A percentile compares a stretch with the other conserved stretches of the same genome.
Evolutionary conservation across 2,329 filamentous ascomycete species (phyloP).

Genomic region (Sarocladium strictum): DNA sequence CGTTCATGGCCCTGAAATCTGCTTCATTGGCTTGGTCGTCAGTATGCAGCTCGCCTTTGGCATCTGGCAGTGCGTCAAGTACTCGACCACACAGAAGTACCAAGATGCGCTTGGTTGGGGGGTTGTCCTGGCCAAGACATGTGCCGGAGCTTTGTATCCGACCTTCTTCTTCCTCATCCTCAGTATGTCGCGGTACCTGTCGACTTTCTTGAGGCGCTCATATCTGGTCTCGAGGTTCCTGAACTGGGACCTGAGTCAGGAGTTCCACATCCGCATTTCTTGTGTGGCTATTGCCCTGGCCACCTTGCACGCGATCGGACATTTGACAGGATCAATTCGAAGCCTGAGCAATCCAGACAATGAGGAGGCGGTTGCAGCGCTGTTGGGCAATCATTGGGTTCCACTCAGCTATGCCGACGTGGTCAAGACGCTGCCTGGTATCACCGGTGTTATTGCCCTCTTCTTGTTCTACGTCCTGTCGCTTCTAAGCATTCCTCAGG

Average conservation of each 20-base stretch:
- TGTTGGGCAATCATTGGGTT: slow-evolving; percentile 37
- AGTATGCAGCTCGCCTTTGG: slow-evolving; percentile 43
- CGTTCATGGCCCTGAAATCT: slow-evolving; percentile 45
- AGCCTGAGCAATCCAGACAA: slow-evolving; percentile 39
- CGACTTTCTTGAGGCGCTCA: slow-evolving; percentile 45
- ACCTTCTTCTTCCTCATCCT: slow-evolving; percentile 53
- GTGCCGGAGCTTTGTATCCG: slow-evolving; percentile 48
- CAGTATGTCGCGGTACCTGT: slow-evolving; percentile 52
- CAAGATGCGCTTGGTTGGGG: slow-evolving; percentile 49
- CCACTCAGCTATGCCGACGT: slow-evolving; percentile 40
- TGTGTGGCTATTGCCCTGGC: slow-evolving; percentile 43
- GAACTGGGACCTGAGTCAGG: slow-evolving; percentile 50
- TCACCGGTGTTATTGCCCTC: slow-evolving; percentile 42
- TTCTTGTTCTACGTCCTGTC: slow-evolving; percentile 44
- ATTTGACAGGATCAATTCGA: slow-evolving; percentile 46
- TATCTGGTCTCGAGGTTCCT: slow-evolving; percentile 47
- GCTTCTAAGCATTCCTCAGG: slow-evolving; percentile 41
- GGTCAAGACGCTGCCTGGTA: slow-evolving; percentile 40
- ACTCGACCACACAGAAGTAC: slow-evolving; percentile 36
- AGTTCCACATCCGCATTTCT: slow-evolving; percentile 50
- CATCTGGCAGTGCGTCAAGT: slow-evolving; percentile 50
- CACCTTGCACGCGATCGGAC: slow-evolving; percentile 47
- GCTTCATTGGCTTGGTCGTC: slow-evolving; percentile 43
- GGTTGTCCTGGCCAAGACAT: slow-evolving; percentile 48
- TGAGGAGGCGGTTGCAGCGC: slow-evolving; percentile 35